phyloP scores from a whole-genome alignment of 176 grass and related monocot genomes.

The Carex pumila region DNA sequence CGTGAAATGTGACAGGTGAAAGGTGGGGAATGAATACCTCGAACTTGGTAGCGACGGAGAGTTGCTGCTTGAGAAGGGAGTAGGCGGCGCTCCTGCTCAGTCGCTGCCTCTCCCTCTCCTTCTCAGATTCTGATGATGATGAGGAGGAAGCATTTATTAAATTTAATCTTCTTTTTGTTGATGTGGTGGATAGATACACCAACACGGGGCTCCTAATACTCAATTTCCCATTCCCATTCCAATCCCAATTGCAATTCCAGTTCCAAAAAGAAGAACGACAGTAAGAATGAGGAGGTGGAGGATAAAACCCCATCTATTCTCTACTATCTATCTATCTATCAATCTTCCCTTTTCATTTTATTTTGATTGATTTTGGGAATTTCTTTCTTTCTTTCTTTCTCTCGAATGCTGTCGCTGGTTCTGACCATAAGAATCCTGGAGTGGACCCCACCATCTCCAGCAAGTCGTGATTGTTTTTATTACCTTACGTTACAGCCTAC shows the following conservation, averaged over 20 bases:
- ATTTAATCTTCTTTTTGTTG: no score
- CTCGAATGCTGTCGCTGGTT: background rate
- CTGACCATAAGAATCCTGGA: background rate
- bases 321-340: no score
- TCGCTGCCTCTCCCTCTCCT: slow-evolving; percentile 21
- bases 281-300: background rate
- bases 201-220: background rate
- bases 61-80: slow-evolving; percentile 71
- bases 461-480: no score
- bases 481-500: no score
- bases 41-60: slow-evolving; percentile 59
- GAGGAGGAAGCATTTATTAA: background rate
- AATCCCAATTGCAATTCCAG: background rate
- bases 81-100: slow-evolving; percentile 43
- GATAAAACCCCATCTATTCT: background rate
- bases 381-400: background rate
- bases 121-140: background rate
- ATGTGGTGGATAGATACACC: background rate
- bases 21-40: slow-evolving; percentile 26
- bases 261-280: background rate
- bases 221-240: background rate
- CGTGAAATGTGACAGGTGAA: background rate
- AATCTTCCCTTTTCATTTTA: no score
- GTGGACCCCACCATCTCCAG: no score
- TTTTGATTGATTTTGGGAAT: background rate